Conservation (phyloP, 2,329 filamentous ascomycete species). For the Cladorrhinum sp. region DNA sequence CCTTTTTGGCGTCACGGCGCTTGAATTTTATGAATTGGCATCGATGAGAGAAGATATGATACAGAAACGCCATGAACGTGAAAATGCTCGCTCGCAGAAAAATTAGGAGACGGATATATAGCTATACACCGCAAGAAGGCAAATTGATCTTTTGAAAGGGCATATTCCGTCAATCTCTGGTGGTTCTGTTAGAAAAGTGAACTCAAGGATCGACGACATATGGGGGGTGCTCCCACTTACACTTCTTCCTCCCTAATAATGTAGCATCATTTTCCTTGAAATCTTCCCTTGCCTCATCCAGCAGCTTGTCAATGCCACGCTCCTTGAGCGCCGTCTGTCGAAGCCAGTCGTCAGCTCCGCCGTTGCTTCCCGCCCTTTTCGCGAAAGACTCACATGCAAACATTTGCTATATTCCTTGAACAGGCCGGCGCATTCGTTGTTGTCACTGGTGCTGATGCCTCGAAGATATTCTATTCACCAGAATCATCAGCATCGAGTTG, state of each 20-base stretch:
- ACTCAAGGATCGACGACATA: not conserved
- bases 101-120: not conserved
- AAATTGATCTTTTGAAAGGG: not conserved
- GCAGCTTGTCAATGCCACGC: slow-evolving; percentile 85
- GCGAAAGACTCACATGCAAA: slow-evolving; percentile 58
- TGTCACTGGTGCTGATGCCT: slow-evolving; percentile 73
- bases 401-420: slow-evolving; percentile 90
- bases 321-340: slow-evolving; percentile 77
- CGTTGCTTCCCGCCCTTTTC: slow-evolving; percentile 31
- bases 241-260: slow-evolving; percentile 46
- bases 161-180: not conserved
- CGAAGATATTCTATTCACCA: slow-evolving; percentile 73
- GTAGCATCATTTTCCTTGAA: slow-evolving; percentile 82
- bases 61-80: not conserved
- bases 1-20: not conserved
- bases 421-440: slow-evolving; percentile 74
- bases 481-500: slow-evolving; percentile 22
- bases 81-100: not conserved
- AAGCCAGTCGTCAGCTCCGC: not conserved
- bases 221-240: slow-evolving; percentile 15
- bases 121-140: not conserved
- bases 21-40: not conserved
- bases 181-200: not conserved
- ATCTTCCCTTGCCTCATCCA: slow-evolving; percentile 86
- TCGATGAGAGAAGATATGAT: not conserved